Evolutionary conservation across 139 green algal genomes (phyloP), one percentile per base, ranked within the genome.

Genomic region (Spirogloea muscicola): DNA sequence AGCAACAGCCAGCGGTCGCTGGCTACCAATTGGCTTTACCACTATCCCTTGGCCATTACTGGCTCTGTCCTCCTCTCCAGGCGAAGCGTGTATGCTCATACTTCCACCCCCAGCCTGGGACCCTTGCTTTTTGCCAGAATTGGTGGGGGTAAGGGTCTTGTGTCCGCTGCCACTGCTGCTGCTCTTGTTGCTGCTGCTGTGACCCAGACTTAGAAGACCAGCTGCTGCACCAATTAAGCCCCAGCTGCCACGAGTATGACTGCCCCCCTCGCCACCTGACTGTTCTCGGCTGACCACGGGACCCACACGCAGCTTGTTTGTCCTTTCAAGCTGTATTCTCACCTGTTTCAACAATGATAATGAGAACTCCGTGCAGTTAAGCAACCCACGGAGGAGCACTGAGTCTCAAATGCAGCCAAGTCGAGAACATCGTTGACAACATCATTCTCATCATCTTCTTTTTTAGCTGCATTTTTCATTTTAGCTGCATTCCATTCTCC

Each of bases 231-330:
- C 49, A 0, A 0, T 36, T 27, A n/a, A 27, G 13, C 49, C 18
- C 1, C 49, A 37, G 16, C 49, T 60, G 31, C 49, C 10, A 60
- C 49, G 49, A 60, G 1, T 36, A 34, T 29, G 31, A 4, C 49
- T 29, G 34, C 1, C 49, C 18, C 49, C 49, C 7, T 29, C 34
- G 13, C 49, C 49, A 21, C 49, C 49, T 27, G 34, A 60, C 27
- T 29, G 31, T 60, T 34, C 34, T 6, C 49, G 64, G 5, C 65
- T 44, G 39, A 68, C 67, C 38, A 21, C 29, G 27, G 27, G 67
- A 2, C 67, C 67, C 9, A 51, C 67, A 7, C 49, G 38, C 33
- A 76, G 49, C 67, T 76, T 76, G 42, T 76, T 76, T 27, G 44
- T 52, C 3, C 67, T 40, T 25, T 76, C 67, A 27, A 59, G 25